These are phyloP conservation scores for Teratosphaeria gauchensis DNA, from an alignment of 2,329 filamentous ascomycete genomes.

Conservation along the genomic window DNA sequence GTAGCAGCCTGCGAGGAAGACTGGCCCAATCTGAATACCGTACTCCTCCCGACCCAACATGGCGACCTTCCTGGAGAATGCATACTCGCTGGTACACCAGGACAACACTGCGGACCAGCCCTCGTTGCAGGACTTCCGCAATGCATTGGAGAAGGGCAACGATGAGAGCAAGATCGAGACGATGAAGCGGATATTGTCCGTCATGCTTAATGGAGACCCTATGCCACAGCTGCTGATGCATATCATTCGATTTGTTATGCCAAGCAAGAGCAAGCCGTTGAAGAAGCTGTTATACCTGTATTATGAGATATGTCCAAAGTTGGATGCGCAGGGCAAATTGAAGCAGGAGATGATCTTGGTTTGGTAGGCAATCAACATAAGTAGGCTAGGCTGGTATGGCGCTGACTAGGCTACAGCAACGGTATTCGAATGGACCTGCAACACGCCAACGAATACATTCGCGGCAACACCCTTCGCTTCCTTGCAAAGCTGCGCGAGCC, in stretches of 20 bases:
- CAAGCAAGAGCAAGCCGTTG: constrained; percentile 86
- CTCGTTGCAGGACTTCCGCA: constrained; percentile 80
- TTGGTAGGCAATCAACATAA: constrained; percentile 49
- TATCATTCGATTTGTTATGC: constrained; percentile 99
- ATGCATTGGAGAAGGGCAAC: constrained; percentile 35
- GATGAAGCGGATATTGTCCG: constrained; percentile 89
- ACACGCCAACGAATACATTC: constrained; percentile 95
- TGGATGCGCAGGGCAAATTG: constrained; percentile 82
- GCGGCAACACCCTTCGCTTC: constrained; percentile 96
- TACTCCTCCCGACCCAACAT: constrained; percentile 48
- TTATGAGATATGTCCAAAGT: constrained; percentile 97
- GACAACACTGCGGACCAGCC: constrained; percentile 95
- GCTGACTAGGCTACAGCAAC: constrained; percentile 52
- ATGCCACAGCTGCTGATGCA: constrained; percentile 97
- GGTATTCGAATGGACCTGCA: constrained; percentile 96
- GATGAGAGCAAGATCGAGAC: constrained; percentile 31
- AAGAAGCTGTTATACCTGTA: constrained; percentile 99
- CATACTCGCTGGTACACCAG: constrained; percentile 95
- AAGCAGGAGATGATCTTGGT: constrained; percentile 99
- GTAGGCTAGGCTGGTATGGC: not conserved
- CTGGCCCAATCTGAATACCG: constrained; percentile 10
- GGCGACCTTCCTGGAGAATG: constrained; percentile 87
- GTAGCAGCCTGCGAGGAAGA: constrained; percentile 18
- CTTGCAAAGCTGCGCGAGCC: constrained; percentile 91
- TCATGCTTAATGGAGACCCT: constrained; percentile 97